Evolutionary conservation across 129 eudicot genomes (phyloP), one percentile per base, ranked within the genome.

Genomic region (Pseudognaphalium luteoalbum): DNA sequence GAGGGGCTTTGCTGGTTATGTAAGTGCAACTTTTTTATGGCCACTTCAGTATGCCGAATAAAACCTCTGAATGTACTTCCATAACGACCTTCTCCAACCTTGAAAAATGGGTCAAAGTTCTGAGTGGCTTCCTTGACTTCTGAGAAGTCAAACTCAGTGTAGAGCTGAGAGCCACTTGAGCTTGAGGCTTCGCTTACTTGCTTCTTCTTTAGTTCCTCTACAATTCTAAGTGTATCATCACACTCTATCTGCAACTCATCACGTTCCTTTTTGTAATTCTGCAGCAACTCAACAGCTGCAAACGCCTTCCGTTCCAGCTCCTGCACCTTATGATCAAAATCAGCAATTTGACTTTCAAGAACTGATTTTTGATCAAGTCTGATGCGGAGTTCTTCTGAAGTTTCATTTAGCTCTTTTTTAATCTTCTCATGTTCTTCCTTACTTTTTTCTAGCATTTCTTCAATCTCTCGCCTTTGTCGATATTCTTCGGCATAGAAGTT

Each of bases 21-120:
- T 0, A 88, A 81, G 77, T 88, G 82, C 56, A 85, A 73, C 81
- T 81, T 85, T 83, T 92, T 92, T 63, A 92, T 81, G 62, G 98
- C 98, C 61, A 92, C 98, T 81, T 86, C 82, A 65, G 96, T 90
- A 62, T 85, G 88, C 51, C 94, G 88, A 81, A 92, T 87, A 39
- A 81, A 64, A 37, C 92, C 90, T 76, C 77, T 84, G 59, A 78
- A 92, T 25, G 88, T 88, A 78, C 83, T 86, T 75, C 96, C 97
- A 81, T 87, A 92, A 78, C 93, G 88, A 42, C 98, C 96, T 88
- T 88, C 94, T 20, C 98, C 98, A 41, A 92, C 88, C 85, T 88
- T 92, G 79, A 86, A 77, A 19, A 80, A 73, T 20, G 70, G 78
- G 76, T 88, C 87, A 71, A 92, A 92, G 71, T 82, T 77, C 41